Evolutionary conservation across 169 alveolate genomes (phyloP), one percentile per base, ranked within the genome.

Genomic region (Eimeria sp.): DNA sequence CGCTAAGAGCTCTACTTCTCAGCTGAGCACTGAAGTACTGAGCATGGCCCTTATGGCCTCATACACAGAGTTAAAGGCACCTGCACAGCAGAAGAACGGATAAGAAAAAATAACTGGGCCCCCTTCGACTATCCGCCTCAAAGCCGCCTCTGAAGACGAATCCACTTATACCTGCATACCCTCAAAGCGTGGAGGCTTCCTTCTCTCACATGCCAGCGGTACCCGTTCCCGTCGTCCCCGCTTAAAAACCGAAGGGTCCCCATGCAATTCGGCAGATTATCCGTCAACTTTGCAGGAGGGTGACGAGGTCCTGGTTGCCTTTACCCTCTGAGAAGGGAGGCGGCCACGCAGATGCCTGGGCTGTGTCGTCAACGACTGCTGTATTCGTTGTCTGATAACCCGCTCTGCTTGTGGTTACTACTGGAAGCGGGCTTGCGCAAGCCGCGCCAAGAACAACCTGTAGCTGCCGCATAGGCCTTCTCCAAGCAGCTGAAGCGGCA

Each of bases 101-200:
- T 16, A 37, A 14, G 60, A 13, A 49, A 54, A n/a, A 74, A 93
- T 43, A 37, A 93, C 96, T 93, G 46, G 87, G 74, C 52, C 96
- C 96, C 62, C 37, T 49, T 40, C 78, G 96, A 9, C 40, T 93
- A 68, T 82, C 89, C 2, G 56, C 85, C 87, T 82, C 76, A 77
- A 93, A 93, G 76, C 83, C 62, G 46, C 96, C 96, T 52, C 76
- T 78, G 43, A 60, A 93, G 43, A 78, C 40, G 25, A 74, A 82
- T 10, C 96, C 96, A 16, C 80, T 78, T 72, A 52, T 74, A 93
- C 49, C 89, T 52, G 94, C 62, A 93, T 56, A 78, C 85, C 37
- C 96, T 93, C 60, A 82, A 33, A 16, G 93, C 96, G 46, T 93
- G 93, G 43, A 93, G 85, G 49, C 60, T 40, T 14, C 88, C 91